phyloP scores from a whole-genome alignment of 257 asterid species.

The Scutellaria barbata region DNA sequence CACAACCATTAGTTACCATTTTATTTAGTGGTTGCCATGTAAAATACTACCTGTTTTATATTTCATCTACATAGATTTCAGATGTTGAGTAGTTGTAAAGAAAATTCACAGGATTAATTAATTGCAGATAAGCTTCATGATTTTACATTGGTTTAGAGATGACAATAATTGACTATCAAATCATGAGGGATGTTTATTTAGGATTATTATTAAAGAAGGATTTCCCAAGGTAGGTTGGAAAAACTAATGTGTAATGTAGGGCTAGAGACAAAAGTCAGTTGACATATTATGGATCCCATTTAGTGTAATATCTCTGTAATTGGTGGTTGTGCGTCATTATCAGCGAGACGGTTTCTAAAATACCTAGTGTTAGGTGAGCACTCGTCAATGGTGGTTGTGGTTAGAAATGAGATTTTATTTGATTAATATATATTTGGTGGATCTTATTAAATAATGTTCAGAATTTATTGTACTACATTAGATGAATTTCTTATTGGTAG shows the following conservation, averaged over 20 bases:
- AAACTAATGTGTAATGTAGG: background rate
- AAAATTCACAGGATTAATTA: background rate
- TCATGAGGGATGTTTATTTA: background rate
- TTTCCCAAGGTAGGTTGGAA: conserved; percentile 27
- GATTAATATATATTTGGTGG: too few relatives aligned
- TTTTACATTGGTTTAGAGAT: background rate
- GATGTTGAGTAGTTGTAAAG: background rate
- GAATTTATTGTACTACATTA: background rate
- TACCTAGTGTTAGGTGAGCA: conserved; percentile 33
- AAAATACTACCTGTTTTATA: background rate
- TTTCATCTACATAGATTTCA: background rate
- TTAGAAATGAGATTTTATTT: background rate
- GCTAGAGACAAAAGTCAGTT: background rate
- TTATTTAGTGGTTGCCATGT: background rate
- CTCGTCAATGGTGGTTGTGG: background rate
- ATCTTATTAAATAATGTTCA: background rate
- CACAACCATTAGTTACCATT: background rate
- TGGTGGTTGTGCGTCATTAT: conserved; percentile 43
- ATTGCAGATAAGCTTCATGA: background rate
- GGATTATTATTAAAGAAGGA: background rate
- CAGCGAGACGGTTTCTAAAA: conserved; percentile 38
- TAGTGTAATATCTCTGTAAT: conserved; percentile 25
- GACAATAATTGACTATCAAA: background rate
- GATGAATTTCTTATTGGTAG: background rate
- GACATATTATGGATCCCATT: background rate